Evolutionary conservation across 768 basidiomycete genomes (phyloP), one percentile per base, ranked within the genome.

Genomic region (Hypsizygus marmoreus): DNA sequence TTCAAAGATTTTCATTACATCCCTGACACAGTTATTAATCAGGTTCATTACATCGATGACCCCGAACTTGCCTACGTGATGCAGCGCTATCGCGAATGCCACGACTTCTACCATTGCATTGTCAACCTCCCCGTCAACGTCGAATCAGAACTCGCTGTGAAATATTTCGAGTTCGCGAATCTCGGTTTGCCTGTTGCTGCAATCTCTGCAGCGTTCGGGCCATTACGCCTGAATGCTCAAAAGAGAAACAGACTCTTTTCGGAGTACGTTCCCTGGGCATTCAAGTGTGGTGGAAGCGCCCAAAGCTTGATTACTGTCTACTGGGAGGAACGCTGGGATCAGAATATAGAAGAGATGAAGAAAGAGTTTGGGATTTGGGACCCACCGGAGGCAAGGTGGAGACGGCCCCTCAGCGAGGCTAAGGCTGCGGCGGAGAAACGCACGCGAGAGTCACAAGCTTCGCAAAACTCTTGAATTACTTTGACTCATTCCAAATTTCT

Each of bases 1-100:
- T 1, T 28, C 28, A 16, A 26, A n/a, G 14, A 13, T 12, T 16
- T 5, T 17, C 10, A 31, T 35, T 23, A 16, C 33, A 17, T 38
- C 46, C 49, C 43, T 49, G 20, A 28, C 47, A 31, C 50, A 26
- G 44, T 24, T 25, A 25, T 14, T 43, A n/a, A n/a, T 19, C 58
- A 97, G 95, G 95, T 97, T 5, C 90, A 86, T 54, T 98, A 97
- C 60, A 86, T 98, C 45, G 81, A 88, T 60, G 92, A 97, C 59
- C 93, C 94, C 2, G 95, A 97, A 59, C 80, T 97, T 9, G 97
- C 97, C 19, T 98, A 97, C 65, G 90, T 98, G 44, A 92, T 99
- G 88, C 91, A 95, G 55, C 86, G 95, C 40, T 99, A 98, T 65
- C 86, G 95, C 19, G 95, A 99, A 70, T 95, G 89, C 53, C 97